These are phyloP conservation scores for Neurospora sp. DNA, from an alignment of 495 filamentous ascomycete species.

Conservation along the genomic window DNA sequence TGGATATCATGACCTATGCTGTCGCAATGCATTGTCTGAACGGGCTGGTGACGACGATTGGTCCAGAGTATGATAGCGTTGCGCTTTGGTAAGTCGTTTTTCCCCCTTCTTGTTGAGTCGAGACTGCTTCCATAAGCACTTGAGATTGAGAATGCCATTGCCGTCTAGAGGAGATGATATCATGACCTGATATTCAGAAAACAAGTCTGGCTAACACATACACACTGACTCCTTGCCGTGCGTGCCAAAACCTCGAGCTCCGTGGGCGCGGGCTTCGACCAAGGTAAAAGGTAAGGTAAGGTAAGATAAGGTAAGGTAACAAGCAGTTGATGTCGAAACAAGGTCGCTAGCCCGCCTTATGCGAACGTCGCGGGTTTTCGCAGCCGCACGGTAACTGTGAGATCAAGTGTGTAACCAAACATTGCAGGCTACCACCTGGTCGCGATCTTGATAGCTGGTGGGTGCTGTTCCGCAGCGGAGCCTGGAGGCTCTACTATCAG, in stretches of 20 bases:
- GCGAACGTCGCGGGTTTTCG: not conserved
- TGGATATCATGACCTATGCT: slow-evolving; percentile 62
- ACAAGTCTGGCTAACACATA: not conserved
- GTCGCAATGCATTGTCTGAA: slow-evolving; percentile 60
- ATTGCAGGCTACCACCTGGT: slow-evolving; percentile 62
- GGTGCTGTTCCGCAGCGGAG: slow-evolving; percentile 59
- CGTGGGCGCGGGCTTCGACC: not conserved
- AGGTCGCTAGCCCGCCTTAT: not conserved
- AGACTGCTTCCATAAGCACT: not conserved
- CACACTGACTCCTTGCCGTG: not conserved
- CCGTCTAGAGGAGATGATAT: not conserved
- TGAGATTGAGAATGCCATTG: not conserved
- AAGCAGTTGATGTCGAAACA: no score
- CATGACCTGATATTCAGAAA: not conserved
- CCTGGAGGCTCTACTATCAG: slow-evolving; percentile 63
- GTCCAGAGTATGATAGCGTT: slow-evolving; percentile 63
- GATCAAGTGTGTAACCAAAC: not conserved
- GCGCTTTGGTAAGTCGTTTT: slow-evolving; percentile 58
- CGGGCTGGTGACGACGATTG: slow-evolving; percentile 61
- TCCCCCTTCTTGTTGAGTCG: not conserved
- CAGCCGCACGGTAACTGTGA: not conserved
- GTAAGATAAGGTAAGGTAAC: not conserved
- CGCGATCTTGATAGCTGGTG: slow-evolving; percentile 59
- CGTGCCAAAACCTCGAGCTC: not conserved
- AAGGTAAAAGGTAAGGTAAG: not conserved